Conservation (phyloP, 768 basidiomycete genomes). For the Amanita rubescens region DNA sequence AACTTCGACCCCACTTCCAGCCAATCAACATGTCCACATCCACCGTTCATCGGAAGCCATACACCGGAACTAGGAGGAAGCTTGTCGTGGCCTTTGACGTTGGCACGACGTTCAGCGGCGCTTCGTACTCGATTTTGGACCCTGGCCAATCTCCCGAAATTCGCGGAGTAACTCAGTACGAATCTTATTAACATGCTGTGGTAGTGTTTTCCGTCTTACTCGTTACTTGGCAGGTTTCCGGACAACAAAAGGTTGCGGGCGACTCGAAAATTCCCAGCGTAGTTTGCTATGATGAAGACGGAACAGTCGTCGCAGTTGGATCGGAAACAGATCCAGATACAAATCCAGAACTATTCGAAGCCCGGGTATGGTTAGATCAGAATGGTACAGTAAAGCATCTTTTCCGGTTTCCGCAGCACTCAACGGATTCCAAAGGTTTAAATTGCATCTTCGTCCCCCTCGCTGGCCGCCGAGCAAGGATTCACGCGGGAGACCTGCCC, state of each 20-base stretch:
- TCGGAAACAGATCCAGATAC: background rate
- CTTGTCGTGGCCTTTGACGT: slow-evolving; percentile 1
- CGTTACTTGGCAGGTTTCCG: too few relatives aligned
- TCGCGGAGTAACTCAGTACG: slow-evolving; percentile 15
- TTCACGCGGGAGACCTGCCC: slow-evolving; percentile 16
- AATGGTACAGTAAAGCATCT: background rate
- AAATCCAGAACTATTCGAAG: background rate
- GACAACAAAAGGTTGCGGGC: background rate
- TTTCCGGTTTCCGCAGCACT: background rate
- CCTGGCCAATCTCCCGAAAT: slow-evolving; percentile 16
- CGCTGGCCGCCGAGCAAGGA: background rate
- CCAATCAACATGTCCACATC: background rate
- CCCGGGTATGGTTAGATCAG: background rate
- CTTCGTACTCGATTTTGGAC: slow-evolving; percentile 10
- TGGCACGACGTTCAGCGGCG: slow-evolving; percentile 2
- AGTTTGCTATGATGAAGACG: slow-evolving; percentile 2
- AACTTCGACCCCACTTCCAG: background rate
- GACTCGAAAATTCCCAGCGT: slow-evolving; percentile 7
- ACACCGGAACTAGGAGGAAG: background rate
- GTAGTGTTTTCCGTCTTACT: too few relatives aligned
- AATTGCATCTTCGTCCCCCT: slow-evolving; percentile 4
- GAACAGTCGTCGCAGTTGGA: background rate
- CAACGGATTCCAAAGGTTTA: slow-evolving; percentile 12
- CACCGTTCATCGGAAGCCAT: background rate
- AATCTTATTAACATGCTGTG: too few relatives aligned